Conservation (phyloP, 805 yeast species). For the Scheffersomyces spartinae region DNA sequence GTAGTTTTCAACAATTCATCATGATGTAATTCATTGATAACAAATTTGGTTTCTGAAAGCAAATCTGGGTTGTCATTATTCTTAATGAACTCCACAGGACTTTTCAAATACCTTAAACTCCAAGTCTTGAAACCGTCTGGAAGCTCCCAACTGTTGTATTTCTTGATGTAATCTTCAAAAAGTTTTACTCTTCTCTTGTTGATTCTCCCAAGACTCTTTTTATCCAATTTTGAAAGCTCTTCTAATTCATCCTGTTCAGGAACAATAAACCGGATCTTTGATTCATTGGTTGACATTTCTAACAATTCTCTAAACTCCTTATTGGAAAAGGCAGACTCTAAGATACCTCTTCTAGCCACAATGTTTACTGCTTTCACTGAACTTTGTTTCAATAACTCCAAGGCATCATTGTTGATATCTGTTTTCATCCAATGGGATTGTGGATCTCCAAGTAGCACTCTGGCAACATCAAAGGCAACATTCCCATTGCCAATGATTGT, state of each 20-base stretch:
- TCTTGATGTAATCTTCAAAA: slow-evolving; percentile 36
- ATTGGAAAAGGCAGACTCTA: slow-evolving; percentile 82
- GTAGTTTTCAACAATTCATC: slow-evolving; percentile 24
- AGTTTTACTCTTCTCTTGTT: slow-evolving; percentile 57
- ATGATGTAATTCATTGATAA: slow-evolving; percentile 31
- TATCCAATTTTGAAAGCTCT: slow-evolving; percentile 19
- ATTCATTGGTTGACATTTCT: slow-evolving; percentile 39
- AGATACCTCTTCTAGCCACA: slow-evolving; percentile 77
- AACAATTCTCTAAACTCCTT: slow-evolving; percentile 84
- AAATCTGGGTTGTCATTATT: slow-evolving; percentile 21
- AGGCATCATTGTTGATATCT: slow-evolving; percentile 60
- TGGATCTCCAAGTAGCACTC: slow-evolving; percentile 56
- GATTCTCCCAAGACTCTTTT: too few species aligned
- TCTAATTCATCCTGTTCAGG: slow-evolving; percentile 20
- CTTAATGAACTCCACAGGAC: slow-evolving; percentile 46
- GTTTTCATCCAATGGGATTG: slow-evolving; percentile 49
- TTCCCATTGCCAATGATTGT: slow-evolving; percentile 94
- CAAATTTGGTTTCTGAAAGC: slow-evolving; percentile 37
- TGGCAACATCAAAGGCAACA: slow-evolving; percentile 85
- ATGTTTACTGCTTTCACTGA: slow-evolving; percentile 55
- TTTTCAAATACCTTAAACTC: slow-evolving; percentile 57
- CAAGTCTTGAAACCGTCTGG: slow-evolving; percentile 27
- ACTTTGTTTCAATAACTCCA: slow-evolving; percentile 38
- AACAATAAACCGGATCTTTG: slow-evolving; percentile 31
- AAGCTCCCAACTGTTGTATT: neutral